These are phyloP conservation scores for Puccinia polysora DNA, from an alignment of 1,284 basidiomycete genomes.

Conservation along the genomic window DNA sequence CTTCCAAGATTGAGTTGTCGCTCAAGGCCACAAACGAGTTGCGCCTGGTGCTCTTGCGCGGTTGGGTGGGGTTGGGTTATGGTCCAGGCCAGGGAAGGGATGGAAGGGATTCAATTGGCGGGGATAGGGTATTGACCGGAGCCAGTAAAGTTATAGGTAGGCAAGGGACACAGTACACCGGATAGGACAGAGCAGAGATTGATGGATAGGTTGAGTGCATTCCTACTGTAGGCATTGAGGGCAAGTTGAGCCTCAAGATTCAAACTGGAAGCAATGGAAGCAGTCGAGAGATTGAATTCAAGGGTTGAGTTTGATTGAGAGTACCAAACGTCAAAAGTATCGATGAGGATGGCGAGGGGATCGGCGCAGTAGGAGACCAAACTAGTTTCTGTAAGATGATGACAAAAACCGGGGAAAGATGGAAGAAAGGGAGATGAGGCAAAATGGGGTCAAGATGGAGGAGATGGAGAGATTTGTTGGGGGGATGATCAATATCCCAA, in stretches of 20 bases:
- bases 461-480: no score
- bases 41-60: no score
- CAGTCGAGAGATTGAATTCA: slow-evolving; percentile 50
- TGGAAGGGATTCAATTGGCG: slow-evolving; percentile 45
- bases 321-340: slow-evolving; percentile 48
- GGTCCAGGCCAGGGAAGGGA: slow-evolving; percentile 50
- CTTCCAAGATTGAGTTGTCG: no score
- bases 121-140: slow-evolving; percentile 49
- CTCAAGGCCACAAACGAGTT: no score
- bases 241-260: slow-evolving; percentile 44
- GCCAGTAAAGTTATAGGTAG: slow-evolving; percentile 52
- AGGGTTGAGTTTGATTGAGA: slow-evolving; percentile 50
- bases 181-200: slow-evolving; percentile 50
- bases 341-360: slow-evolving; percentile 50
- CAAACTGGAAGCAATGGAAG: slow-evolving; percentile 48
- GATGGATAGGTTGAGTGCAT: slow-evolving; percentile 50
- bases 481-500: no score
- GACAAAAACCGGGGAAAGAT: no score
- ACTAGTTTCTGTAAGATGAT: slow-evolving; percentile 46
- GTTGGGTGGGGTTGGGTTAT: no score
- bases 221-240: slow-evolving; percentile 50
- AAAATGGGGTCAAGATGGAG: no score
- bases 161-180: slow-evolving; percentile 51
- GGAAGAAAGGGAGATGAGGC: no score
- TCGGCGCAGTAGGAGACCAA: slow-evolving; percentile 51